Evolutionary conservation across 2,329 filamentous ascomycete species (phyloP).

Genomic region (Blumeriella jaapii): DNA sequence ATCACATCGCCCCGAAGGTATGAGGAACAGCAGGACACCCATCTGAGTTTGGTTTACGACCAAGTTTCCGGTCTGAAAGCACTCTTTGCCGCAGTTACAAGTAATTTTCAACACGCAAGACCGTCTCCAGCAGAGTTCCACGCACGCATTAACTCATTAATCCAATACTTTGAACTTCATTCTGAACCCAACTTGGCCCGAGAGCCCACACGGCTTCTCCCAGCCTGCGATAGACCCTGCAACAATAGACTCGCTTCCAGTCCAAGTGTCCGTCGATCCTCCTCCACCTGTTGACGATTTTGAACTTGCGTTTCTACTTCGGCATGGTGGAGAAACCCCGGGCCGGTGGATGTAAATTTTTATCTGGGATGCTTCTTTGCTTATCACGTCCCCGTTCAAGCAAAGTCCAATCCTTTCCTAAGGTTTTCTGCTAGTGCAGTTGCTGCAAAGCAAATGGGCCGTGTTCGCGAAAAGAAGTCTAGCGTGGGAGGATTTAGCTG

Average conservation of each 20-base stretch:
- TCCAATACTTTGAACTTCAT: conserved; percentile 43
- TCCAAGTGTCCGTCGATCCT: conserved; percentile 9
- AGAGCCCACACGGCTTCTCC: conserved; percentile 19
- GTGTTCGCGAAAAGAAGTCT: conserved; percentile 40
- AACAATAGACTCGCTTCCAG: conserved; percentile 21
- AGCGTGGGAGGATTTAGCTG: conserved; percentile 36
- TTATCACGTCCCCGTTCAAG: conserved; percentile 46
- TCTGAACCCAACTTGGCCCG: conserved; percentile 32
- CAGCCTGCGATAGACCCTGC: conserved; percentile 35
- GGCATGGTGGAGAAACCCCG: conserved; percentile 47
- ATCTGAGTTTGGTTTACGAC: conserved; percentile 20
- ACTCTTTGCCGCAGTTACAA: conserved; percentile 39
- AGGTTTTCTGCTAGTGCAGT: conserved; percentile 47
- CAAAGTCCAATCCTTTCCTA: conserved; percentile 35
- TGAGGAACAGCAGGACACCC: conserved; percentile 15
- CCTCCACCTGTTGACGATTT: conserved; percentile 33
- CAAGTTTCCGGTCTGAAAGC: conserved; percentile 41
- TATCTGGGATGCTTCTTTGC: conserved; percentile 46
- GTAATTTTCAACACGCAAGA: conserved; percentile 27
- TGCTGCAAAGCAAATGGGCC: conserved; percentile 47
- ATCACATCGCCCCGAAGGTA: conserved; percentile 13
- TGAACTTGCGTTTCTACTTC: conserved; percentile 46
- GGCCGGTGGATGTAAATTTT: conserved; percentile 48
- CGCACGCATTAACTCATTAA: conserved; percentile 18
- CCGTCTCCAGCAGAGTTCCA: conserved; percentile 15